phyloP scores from a whole-genome alignment of 108 stramenopile genomes.

The Skeletonema menzelii region DNA sequence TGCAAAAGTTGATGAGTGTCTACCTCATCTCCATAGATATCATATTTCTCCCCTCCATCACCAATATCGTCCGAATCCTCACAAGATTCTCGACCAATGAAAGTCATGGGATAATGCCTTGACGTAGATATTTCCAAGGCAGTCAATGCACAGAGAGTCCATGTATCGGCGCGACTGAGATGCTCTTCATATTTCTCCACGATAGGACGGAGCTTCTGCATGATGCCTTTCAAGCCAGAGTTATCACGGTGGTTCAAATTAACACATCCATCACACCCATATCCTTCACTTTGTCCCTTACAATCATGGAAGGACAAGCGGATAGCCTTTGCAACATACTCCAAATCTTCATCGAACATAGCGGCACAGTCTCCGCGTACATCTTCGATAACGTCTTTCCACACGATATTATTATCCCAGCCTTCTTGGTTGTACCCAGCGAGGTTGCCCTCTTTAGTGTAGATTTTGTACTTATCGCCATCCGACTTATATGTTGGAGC shows the following conservation, averaged over 20 bases:
- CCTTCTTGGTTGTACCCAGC: background rate
- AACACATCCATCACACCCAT: background rate
- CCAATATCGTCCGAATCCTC: background rate
- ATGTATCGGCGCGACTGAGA: background rate
- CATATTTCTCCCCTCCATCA: background rate
- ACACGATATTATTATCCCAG: background rate
- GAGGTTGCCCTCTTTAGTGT: background rate
- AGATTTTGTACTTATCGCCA: background rate
- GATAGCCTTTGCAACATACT: background rate
- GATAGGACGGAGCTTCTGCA: background rate
- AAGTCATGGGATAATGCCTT: background rate
- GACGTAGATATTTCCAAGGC: background rate
- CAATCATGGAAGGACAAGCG: background rate
- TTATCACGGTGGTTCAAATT: background rate
- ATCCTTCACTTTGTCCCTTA: background rate
- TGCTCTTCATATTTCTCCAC: background rate
- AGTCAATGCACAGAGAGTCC: background rate
- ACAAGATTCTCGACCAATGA: background rate
- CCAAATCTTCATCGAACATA: background rate
- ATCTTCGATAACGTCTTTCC: background rate
- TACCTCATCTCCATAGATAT: background rate
- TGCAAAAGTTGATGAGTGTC: background rate
- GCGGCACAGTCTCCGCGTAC: background rate
- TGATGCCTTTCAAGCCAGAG: background rate
- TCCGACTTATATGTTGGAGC: background rate